Evolutionary conservation across 805 yeast species (phyloP).

Genomic region (Metschnikowia continentalis): DNA sequence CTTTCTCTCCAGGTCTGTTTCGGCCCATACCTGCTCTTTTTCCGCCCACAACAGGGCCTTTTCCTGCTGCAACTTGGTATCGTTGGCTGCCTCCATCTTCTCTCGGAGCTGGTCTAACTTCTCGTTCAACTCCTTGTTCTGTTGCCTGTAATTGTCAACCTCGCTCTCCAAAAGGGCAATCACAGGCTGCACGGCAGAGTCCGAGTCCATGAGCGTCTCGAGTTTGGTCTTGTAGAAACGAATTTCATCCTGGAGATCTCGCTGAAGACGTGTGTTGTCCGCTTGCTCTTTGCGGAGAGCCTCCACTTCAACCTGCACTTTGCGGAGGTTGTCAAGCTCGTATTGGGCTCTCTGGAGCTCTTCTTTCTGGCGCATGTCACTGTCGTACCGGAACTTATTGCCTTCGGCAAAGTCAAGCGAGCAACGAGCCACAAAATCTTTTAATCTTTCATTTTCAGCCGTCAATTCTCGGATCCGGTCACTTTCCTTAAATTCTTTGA

Average conservation of each 20-base stretch:
- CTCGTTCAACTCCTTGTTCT: conserved; percentile 23
- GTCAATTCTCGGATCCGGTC: conserved; percentile 36
- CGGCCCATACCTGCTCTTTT: neutral
- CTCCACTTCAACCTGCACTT: conserved; percentile 33
- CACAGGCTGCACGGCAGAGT: conserved; percentile 11
- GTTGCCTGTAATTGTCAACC: conserved; percentile 28
- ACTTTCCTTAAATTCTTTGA: conserved; percentile 30
- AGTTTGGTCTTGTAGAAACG: conserved; percentile 29
- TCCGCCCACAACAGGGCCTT: neutral
- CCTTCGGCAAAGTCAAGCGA: too few relatives aligned
- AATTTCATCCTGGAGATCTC: conserved; percentile 33
- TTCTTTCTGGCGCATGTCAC: neutral
- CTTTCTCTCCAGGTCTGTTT: conserved; percentile 3
- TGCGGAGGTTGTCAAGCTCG: conserved; percentile 8
- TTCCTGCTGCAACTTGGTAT: conserved; percentile 2
- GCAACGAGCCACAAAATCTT: conserved; percentile 22
- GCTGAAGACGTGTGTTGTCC: conserved; percentile 36
- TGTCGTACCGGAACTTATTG: neutral
- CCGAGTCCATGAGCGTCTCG: conserved; percentile 20
- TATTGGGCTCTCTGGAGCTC: neutral
- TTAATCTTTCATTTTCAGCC: conserved; percentile 32
- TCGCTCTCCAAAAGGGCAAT: conserved; percentile 30
- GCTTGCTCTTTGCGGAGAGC: conserved; percentile 31
- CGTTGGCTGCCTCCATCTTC: neutral
- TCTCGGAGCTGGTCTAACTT: conserved; percentile 14